Conservation (phyloP, 1,284 basidiomycete species). For the Naganishia liquefaciens region DNA sequence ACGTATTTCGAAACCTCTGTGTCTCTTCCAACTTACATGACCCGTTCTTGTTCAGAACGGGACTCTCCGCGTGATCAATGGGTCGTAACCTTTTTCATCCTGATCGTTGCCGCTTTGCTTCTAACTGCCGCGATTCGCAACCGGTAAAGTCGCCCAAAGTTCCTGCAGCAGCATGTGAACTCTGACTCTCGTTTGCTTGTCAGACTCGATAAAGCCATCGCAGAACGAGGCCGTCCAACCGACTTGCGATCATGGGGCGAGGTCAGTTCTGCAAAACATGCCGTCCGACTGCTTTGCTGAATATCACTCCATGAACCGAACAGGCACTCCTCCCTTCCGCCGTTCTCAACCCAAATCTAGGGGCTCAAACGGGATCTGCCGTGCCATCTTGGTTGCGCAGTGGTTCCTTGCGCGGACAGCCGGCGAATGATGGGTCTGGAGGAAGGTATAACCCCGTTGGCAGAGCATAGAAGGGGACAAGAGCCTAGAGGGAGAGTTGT, state of each 20-base stretch:
- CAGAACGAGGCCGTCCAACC: slow-evolving; percentile 44
- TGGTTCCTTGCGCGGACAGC: not conserved
- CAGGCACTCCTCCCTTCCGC: slow-evolving; percentile 1
- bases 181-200: not conserved
- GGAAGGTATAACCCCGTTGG: slow-evolving; percentile 2
- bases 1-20: slow-evolving; percentile 46
- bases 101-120: slow-evolving; percentile 79
- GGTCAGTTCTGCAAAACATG: slow-evolving; percentile 30
- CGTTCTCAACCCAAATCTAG: not conserved
- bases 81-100: slow-evolving; percentile 82
- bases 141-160: slow-evolving; percentile 38
- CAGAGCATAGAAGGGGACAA: not conserved
- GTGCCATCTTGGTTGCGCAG: slow-evolving; percentile 8
- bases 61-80: slow-evolving; percentile 89
- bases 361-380: not conserved
- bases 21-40: too few species aligned
- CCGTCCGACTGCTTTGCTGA: not conserved
- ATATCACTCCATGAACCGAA: too few species aligned
- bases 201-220: slow-evolving; percentile 46
- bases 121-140: slow-evolving; percentile 75
- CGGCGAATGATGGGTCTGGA: not conserved
- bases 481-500: not conserved
- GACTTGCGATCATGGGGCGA: slow-evolving; percentile 49
- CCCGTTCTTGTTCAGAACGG: slow-evolving; percentile 58
- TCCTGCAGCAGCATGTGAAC: not conserved